These are phyloP conservation scores for Staphylotrichum longicolle DNA, from an alignment of 495 filamentous ascomycete species.

Conservation along the genomic window DNA sequence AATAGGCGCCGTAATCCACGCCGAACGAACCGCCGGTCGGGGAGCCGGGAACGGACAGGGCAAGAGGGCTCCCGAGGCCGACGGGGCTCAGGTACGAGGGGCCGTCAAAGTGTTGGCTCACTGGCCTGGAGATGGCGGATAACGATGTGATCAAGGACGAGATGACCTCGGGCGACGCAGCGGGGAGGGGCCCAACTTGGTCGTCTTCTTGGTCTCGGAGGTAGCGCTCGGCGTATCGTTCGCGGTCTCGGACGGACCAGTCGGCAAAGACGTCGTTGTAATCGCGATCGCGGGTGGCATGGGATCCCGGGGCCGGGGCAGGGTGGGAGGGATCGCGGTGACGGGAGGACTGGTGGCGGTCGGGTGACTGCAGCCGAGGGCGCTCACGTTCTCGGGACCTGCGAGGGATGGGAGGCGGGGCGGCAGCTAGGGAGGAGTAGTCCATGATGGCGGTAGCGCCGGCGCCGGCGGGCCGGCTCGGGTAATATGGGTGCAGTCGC, in stretches of 20 bases:
- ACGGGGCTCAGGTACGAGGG: slow-evolving; percentile 31
- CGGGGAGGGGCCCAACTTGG: slow-evolving; percentile 33
- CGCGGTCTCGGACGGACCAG: slow-evolving; percentile 32
- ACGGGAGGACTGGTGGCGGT: slow-evolving; percentile 10
- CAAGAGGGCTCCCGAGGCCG: slow-evolving; percentile 39
- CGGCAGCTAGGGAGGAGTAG: slow-evolving; percentile 22
- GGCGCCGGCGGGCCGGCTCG: slow-evolving; percentile 22
- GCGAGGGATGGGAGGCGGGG: slow-evolving; percentile 33
- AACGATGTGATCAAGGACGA: slow-evolving; percentile 90
- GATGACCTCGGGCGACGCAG: slow-evolving; percentile 89
- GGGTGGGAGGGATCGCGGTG: not conserved
- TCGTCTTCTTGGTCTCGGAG: slow-evolving; percentile 32
- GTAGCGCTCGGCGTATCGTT: slow-evolving; percentile 32
- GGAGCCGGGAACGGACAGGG: slow-evolving; percentile 49
- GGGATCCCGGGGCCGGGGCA: slow-evolving; percentile 8
- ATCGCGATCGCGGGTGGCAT: slow-evolving; percentile 26
- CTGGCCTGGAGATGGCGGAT: slow-evolving; percentile 76
- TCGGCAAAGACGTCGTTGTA: slow-evolving; percentile 31
- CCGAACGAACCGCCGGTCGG: slow-evolving; percentile 60
- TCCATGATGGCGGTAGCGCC: slow-evolving; percentile 33
- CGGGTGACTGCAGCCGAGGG: slow-evolving; percentile 16
- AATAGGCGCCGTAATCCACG: slow-evolving; percentile 65
- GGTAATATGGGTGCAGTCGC: slow-evolving; percentile 25
- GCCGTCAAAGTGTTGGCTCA: slow-evolving; percentile 68
- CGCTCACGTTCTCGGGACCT: slow-evolving; percentile 35